Evolutionary conservation across 257 asterid species (phyloP).

Genomic region (Nicotiana obtusifolia): DNA sequence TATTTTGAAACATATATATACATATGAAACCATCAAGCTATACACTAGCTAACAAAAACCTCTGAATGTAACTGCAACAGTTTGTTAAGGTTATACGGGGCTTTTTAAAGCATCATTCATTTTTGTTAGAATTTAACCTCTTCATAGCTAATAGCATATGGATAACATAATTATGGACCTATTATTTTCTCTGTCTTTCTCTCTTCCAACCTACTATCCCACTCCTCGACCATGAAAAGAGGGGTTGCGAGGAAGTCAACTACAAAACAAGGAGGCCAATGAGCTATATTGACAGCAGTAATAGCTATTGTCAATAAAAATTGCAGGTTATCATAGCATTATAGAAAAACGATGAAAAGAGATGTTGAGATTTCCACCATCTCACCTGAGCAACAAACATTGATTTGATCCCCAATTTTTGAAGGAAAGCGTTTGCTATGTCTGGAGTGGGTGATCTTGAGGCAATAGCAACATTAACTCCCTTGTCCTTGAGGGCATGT

Average conservation of each 20-base stretch:
- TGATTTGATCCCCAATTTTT: conserved; percentile 67
- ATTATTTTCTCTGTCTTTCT: background rate
- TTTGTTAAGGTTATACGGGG: background rate
- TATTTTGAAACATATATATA: background rate
- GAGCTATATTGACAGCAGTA: background rate
- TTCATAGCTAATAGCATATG: background rate
- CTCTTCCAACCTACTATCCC: background rate
- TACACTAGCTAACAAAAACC: background rate
- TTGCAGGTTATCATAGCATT: background rate
- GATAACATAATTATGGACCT: background rate
- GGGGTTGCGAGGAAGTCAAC: background rate
- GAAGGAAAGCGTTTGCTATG: conserved; percentile 62
- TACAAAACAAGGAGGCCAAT: background rate
- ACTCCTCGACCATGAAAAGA: background rate
- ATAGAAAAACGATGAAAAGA: background rate
- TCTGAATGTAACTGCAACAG: background rate
- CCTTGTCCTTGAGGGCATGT: conserved; percentile 36
- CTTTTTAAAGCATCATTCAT: background rate
- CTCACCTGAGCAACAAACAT: conserved; percentile 80
- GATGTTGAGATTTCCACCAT: background rate
- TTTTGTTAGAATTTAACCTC: background rate
- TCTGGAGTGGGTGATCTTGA: conserved; percentile 69
- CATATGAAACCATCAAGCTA: background rate
- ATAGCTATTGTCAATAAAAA: background rate
- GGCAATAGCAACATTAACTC: conserved; percentile 38